Evolutionary conservation across 2,329 filamentous ascomycete genomes (phyloP), one percentile per base, ranked within the genome.

Genomic region (Ophiognomonia clavigignenti-juglandacearum): DNA sequence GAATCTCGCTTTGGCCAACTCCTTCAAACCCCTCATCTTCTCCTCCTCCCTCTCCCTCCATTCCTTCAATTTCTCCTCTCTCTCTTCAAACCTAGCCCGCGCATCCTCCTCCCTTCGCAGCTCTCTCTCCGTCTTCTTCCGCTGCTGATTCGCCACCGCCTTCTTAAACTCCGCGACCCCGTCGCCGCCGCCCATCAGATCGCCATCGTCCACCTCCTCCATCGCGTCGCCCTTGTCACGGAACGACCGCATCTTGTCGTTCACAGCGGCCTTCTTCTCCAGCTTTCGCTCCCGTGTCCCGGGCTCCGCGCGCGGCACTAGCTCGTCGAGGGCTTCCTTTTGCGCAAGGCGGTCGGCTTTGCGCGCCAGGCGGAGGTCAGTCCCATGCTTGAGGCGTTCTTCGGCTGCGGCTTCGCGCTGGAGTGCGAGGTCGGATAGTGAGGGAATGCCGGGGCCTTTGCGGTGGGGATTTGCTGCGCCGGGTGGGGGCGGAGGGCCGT

Each of bases 61-160:
- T 54, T 78, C 81, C 57, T 75, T 72, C 43, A 91, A 61, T 57
- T 82, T 77, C 69, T 90, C 86, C 61, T 95, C 88, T 56, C 90
- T 75, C 73, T 96, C 91, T 39, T 82, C 89, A 51, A 76, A 75
- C 60, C 81, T 80, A 10, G 88, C 88, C 59, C 89, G 70, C 52
- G 86, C 68, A 48, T 89, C 75, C 67, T 95, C 91, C 65, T 96
- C 91, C 58, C 87, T 77, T 50, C 88, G 69, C 14, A 93, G 69
- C 72, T 96, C 89, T 43, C 91, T 67, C 65, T 96, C 90, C 56
- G 83, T 88, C 75, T 92, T 95, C 67, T 84, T 84, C 56, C 78
- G 71, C 67, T 88, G 80, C 57, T 81, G 73, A 48, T 73, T 77
- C 55, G 79, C 77, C 64, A 85, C 80, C 61, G 78, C 70, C 57